Evolutionary conservation across 495 filamentous ascomycete species (phyloP), one percentile per base, ranked within the genome.

Genomic region (Podospora conica): DNA sequence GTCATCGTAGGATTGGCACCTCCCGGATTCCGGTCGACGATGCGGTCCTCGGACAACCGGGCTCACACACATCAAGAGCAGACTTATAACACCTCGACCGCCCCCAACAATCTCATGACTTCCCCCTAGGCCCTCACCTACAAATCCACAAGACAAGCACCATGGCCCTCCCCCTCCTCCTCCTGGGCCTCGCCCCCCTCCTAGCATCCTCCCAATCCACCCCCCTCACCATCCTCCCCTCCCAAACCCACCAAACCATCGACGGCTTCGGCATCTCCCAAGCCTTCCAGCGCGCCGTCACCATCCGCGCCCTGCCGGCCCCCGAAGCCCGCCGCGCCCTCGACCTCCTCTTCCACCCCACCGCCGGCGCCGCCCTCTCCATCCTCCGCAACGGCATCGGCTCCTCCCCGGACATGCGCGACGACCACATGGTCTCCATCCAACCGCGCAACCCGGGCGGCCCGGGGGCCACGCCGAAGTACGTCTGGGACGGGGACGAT

Each of bases 331-430:
- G 82, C 68, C 71, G 75, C 6, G 76, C 79, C 9, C 73, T 84
- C 5, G 83, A 86, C 66, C 75, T 79, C 12, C 78, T 87, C 25
- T 86, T 85, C 75, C 81, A 78, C 72, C 74, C 74, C 20, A 78
- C 76, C 5, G 75, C 72, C 0, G 84, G 83, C 3, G 84, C 84
- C 0, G 85, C 83, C 3, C 75, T 87, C 60, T 77, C 79, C 23
- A 85, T 87, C 67, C 66, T 87, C 53, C 82, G 84, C 9, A 85
- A 83, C 65, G 81, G 85, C 22, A 83, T 87, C 69, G 84, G 84
- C 9, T 84, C 82, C 0, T 78, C 75, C 58, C 76, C 77, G 3
- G 76, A 79, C 70, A 76, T 72, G 56, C 70, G 70, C 55, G 74
- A 70, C 25, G 82, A 84, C 70, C 76, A 78, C 58, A 82, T 82